These are phyloP conservation scores for Globisporangium takayamanum DNA, from an alignment of 352 stramenopile species.

Conservation along the genomic window DNA sequence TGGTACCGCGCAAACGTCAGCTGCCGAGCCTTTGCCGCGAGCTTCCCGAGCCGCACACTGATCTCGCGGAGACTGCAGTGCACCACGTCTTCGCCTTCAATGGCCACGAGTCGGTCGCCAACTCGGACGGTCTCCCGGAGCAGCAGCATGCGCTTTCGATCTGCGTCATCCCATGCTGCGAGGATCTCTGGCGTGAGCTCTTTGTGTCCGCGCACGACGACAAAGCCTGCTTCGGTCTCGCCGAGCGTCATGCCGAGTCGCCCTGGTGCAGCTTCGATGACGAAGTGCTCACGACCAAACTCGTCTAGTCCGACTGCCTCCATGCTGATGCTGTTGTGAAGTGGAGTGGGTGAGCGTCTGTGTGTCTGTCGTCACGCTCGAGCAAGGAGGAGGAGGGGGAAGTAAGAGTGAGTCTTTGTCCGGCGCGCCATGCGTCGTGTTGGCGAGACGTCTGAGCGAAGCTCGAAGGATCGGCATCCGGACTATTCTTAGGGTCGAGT, in stretches of 20 bases:
- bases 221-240: constrained; percentile 36
- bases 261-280: constrained; percentile 35
- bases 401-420: too few species aligned
- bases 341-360: too few species aligned
- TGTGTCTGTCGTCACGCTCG: too few species aligned
- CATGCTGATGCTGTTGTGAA: constrained; percentile 10
- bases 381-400: too few species aligned
- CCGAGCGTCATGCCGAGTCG: constrained; percentile 47
- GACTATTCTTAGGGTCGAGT: too few species aligned
- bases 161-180: constrained; percentile 23
- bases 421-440: too few species aligned
- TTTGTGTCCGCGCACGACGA: constrained; percentile 44
- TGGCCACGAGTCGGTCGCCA: constrained; percentile 42
- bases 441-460: too few species aligned
- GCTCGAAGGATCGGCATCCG: too few species aligned
- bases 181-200: constrained; percentile 15
- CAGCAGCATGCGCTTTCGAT: constrained; percentile 25
- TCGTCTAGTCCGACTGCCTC: constrained; percentile 26
- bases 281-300: constrained; percentile 43
- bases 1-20: constrained; percentile 55
- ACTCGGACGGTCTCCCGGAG: constrained; percentile 27
- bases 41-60: constrained; percentile 36
- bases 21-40: constrained; percentile 25
- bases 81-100: constrained; percentile 41
- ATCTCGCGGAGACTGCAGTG: constrained; percentile 37